Percentiles rank a stretch among this genome's conserved stretches.
phyloP scores from a whole-genome alignment of 2,329 filamentous ascomycete species.

The Chrysosphaeria jannelii region DNA sequence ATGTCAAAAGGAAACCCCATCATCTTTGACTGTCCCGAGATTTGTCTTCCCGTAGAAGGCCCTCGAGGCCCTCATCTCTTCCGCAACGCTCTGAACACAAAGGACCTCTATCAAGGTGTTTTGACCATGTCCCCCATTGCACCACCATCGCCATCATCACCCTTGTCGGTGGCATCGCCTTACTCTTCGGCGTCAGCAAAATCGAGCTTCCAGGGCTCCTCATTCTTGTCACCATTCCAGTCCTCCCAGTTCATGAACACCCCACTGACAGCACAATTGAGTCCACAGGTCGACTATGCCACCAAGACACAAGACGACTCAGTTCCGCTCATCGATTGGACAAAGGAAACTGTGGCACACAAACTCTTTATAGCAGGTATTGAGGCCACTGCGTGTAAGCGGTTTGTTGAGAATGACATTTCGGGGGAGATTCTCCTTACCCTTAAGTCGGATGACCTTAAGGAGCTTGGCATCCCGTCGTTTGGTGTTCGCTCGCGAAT shows the following conservation, averaged over 20 bases:
- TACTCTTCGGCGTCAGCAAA: no score
- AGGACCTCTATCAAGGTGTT: conserved; percentile 21
- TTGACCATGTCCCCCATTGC: conserved; percentile 47
- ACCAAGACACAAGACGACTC: no score
- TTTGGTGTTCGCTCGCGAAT: conserved; percentile 55
- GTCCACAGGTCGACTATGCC: no score
- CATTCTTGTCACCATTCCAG: no score
- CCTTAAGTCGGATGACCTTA: conserved; percentile 69
- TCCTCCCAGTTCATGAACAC: no score
- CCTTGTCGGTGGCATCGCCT: no score
- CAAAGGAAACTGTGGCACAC: conserved; percentile 46
- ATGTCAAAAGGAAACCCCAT: no score
- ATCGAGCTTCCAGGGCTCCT: no score
- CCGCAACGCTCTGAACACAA: conserved; percentile 31
- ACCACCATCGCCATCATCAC: no score
- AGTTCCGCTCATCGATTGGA: no score
- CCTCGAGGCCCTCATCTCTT: conserved; percentile 72
- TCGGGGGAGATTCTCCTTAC: conserved; percentile 63
- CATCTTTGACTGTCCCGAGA: no score
- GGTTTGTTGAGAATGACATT: conserved; percentile 80
- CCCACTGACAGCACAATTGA: no score
- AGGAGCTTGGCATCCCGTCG: conserved; percentile 51
- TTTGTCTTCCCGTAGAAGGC: conserved; percentile 40
- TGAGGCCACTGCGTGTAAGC: conserved; percentile 46
- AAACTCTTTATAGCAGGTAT: conserved; percentile 70